Conservation (phyloP, 495 filamentous ascomycete species). For the Aspergillus hancockii region DNA sequence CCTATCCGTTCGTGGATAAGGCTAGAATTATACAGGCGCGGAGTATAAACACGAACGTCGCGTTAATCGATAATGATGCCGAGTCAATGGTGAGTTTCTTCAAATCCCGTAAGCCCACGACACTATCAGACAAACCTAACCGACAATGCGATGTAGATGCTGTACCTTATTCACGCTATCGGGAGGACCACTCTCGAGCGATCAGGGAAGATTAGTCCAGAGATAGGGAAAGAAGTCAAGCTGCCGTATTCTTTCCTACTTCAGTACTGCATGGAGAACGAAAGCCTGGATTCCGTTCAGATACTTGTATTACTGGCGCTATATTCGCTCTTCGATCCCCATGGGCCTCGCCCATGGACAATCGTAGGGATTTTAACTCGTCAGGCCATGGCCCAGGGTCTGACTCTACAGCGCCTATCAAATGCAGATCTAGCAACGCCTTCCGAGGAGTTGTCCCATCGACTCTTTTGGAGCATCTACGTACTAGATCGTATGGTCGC, state of each 20-base stretch:
- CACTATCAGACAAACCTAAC: neutral
- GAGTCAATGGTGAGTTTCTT: neutral
- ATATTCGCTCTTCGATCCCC: slow-evolving; percentile 6
- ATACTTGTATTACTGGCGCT: slow-evolving; percentile 1
- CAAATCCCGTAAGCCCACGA: too few relatives aligned
- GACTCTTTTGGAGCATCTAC: slow-evolving; percentile 8
- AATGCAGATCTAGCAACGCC: neutral
- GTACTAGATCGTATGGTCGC: slow-evolving; percentile 8
- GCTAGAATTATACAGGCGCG: neutral
- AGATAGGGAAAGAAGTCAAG: neutral
- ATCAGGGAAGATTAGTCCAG: neutral
- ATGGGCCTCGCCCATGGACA: neutral
- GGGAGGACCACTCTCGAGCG: slow-evolving; percentile 3
- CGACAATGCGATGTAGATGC: neutral
- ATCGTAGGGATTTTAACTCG: slow-evolving; percentile 7
- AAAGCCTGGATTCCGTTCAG: slow-evolving; percentile 3
- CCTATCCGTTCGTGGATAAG: slow-evolving; percentile 7
- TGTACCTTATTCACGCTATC: slow-evolving; percentile 4
- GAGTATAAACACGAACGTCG: neutral
- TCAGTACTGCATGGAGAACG: slow-evolving; percentile 2
- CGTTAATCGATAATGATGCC: neutral
- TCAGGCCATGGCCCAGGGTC: slow-evolving; percentile 6
- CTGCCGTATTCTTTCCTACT: neutral
- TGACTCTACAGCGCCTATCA: neutral
- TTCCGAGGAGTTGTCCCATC: neutral